These are phyloP conservation scores for Cryptococcus neoformans DNA, from an alignment of 1,284 basidiomycete genomes.

Conservation along the genomic window DNA sequence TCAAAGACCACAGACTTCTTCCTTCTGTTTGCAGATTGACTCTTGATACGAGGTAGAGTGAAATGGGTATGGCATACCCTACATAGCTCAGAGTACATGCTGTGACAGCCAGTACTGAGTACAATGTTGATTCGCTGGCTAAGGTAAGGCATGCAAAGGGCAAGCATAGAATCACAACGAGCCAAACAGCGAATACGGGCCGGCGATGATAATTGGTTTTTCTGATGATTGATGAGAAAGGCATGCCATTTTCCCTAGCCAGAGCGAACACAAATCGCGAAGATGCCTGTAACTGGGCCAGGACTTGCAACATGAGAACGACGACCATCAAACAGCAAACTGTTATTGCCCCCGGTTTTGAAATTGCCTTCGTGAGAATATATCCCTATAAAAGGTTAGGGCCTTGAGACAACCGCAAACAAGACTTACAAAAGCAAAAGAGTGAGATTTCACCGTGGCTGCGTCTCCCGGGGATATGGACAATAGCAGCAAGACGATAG, in stretches of 20 bases:
- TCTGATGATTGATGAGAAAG: conserved; percentile 39
- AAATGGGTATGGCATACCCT: conserved; percentile 39
- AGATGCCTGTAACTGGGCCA: conserved; percentile 46
- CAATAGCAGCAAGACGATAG: conserved; percentile 41
- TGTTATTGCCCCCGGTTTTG: conserved; percentile 29
- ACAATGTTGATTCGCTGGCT: conserved; percentile 21
- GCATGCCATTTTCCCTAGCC: conserved; percentile 47
- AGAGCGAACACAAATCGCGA: conserved; percentile 48
- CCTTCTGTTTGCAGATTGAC: conserved; percentile 44
- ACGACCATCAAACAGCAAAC: conserved; percentile 36
- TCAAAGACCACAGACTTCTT: conserved; percentile 42
- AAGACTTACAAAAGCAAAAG: conserved; percentile 38
- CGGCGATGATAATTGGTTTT: conserved; percentile 35
- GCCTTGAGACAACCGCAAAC: not conserved
- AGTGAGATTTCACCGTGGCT: conserved; percentile 20
- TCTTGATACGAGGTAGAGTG: conserved; percentile 40
- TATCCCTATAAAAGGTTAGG: conserved; percentile 26
- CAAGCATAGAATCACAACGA: conserved; percentile 32
- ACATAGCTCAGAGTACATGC: conserved; percentile 38
- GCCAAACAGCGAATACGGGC: conserved; percentile 43
- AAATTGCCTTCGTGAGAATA: conserved; percentile 39
- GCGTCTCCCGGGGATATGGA: conserved; percentile 37
- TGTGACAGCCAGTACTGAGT: conserved; percentile 38
- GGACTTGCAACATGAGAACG: conserved; percentile 38
- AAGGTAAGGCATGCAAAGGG: conserved; percentile 37